A percentile compares a stretch with the other conserved stretches of the same genome.
These are phyloP conservation scores for Ophiocordyceps robertsii DNA, from an alignment of 2,329 filamentous ascomycete genomes.

Conservation along the genomic window DNA sequence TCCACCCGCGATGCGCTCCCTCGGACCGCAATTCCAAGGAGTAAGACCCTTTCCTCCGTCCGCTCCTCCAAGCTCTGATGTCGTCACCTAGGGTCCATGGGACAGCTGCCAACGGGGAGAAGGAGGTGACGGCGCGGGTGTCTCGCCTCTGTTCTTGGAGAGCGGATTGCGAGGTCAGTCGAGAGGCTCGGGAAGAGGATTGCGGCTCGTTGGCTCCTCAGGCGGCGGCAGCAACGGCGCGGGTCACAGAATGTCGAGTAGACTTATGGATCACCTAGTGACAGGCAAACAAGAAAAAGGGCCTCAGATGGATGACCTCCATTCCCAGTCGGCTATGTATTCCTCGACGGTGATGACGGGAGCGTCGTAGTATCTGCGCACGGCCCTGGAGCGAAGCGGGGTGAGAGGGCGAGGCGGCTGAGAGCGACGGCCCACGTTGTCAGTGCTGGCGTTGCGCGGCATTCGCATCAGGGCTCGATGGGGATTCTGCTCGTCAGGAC, in stretches of 20 bases:
- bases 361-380: constrained; percentile 11
- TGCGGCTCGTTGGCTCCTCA: background rate
- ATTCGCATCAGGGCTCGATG: constrained; percentile 3
- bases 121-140: background rate
- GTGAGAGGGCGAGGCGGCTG: background rate
- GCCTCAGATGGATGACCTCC: constrained; percentile 1
- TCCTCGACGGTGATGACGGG: constrained; percentile 17
- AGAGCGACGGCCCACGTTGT: background rate
- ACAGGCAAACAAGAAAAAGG: background rate
- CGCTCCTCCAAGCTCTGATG: constrained; percentile 14
- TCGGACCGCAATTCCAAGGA: constrained; percentile 9
- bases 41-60: constrained; percentile 12
- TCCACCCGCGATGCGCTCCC: constrained; percentile 5
- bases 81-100: constrained; percentile 9
- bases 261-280: background rate
- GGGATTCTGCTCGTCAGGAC: constrained; percentile 4
- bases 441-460: background rate
- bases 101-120: constrained; percentile 1
- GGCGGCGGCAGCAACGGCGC: background rate
- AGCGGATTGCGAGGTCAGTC: background rate
- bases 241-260: background rate
- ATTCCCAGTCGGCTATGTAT: constrained; percentile 3
- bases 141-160: background rate
- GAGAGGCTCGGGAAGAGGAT: background rate
- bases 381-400: constrained; percentile 11